Base-by-base conservation (phyloP, 176 grass and related monocot genomes). In the Hordeum vulgare region DNA sequence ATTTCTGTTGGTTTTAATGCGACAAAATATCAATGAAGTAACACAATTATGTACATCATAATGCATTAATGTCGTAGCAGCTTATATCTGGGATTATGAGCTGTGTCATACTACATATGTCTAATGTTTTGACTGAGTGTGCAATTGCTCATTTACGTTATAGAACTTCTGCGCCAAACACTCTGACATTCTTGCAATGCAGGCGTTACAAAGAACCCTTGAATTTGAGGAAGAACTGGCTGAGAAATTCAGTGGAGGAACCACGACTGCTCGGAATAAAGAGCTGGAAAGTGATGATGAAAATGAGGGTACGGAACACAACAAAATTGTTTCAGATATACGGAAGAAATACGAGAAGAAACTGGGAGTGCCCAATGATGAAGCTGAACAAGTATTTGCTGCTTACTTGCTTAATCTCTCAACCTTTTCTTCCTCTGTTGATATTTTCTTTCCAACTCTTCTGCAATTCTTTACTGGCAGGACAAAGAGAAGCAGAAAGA, bases 201-300 rank as follows among this genome's bases (percentile, higher is more conserved):
- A 98, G 96, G 96, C 93, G 17, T 85, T 96, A 49, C 96, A 99
- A 75, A 90, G 96, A 76, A 99, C 96, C 34, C 85, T 94, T 90
- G 96, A 99, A 86, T 99, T 99, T 96, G 96, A 99, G 76, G 96
- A 99, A 88, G 96, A 99, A 77, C 85, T 99, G 78, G 96, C 96
- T 65, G 91, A 93, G 57, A 99, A 99, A 85, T 99, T 99, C 83
- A 91, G 96, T 85, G 96, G 93, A 78, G 96, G 96, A 65, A 90
- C 71, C 76, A 81, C 45, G 11, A 78, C 71, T 76, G 79, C 93
- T 87, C 84, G 74, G 67, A 92, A 86, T 76, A 96, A 81, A 85
- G 89, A 94, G 47, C 79, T 79, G 75, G 78, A 71, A 61, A 94
- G 77, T 79, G 96, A 96, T 11, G 89, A 88, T 61, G 96, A 96